Percentiles rank a stretch among this genome's conserved stretches.
phyloP scores from a whole-genome alignment of 306 rosid genomes.

The Ammopiptanthus mongolicus region DNA sequence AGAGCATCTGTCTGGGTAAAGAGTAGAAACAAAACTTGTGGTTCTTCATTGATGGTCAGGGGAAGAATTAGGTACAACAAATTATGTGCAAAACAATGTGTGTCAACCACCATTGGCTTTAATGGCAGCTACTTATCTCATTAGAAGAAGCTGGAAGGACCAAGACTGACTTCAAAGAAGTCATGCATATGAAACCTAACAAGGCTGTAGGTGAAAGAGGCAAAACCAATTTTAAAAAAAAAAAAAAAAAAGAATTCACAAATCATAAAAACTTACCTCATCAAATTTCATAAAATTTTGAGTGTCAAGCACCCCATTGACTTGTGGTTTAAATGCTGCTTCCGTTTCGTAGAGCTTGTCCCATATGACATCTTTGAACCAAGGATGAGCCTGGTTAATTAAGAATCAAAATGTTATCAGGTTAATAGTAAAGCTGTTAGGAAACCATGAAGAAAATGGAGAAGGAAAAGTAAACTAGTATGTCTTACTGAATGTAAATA shows the following conservation, averaged over 20 bases:
- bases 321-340: slow-evolving; percentile 94
- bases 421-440: not conserved
- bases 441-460: no score
- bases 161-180: not conserved
- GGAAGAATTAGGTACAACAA: not conserved
- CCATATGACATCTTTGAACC: slow-evolving; percentile 81
- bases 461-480: no score
- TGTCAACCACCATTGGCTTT: not conserved
- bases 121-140: not conserved
- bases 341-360: slow-evolving; percentile 72
- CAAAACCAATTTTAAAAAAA: not conserved
- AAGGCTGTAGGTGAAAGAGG: not conserved
- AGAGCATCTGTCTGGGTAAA: not conserved
- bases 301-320: slow-evolving; percentile 85
- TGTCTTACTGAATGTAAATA: no score
- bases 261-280: slow-evolving; percentile 47
- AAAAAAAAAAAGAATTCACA: not conserved
- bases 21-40: not conserved
- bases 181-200: not conserved
- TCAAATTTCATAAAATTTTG: slow-evolving; percentile 91
- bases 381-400: slow-evolving; percentile 71
- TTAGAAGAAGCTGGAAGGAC: not conserved
- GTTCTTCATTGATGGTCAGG: slow-evolving; percentile 3
- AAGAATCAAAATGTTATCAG: not conserved
- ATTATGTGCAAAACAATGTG: not conserved